These are phyloP conservation scores for Cornus kousa DNA, from an alignment of 148 eudicot genomes.

Conservation along the genomic window DNA sequence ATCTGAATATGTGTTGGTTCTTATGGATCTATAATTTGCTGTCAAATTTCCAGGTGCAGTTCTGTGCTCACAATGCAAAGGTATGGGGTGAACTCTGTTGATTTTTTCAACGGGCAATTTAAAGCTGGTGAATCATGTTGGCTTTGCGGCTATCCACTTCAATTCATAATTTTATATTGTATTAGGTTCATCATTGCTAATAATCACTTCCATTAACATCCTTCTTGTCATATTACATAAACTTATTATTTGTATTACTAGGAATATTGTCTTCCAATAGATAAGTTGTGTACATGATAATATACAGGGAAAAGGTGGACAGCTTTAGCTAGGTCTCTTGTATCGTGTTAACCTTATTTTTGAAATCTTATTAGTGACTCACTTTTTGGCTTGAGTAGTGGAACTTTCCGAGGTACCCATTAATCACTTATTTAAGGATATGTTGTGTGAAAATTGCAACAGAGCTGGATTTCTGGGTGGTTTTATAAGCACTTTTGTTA, in stretches of 20 bases:
- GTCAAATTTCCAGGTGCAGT: too few species aligned
- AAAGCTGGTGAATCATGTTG: constrained; percentile 57
- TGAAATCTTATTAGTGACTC: background rate
- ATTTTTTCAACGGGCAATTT: constrained; percentile 51
- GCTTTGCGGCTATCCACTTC: constrained; percentile 16
- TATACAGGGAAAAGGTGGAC: background rate
- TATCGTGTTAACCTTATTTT: too few species aligned
- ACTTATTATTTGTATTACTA: too few species aligned
- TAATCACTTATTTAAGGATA: constrained; percentile 23
- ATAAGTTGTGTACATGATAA: too few species aligned
- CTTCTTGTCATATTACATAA: too few species aligned
- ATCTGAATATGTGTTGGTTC: background rate
- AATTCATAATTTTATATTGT: too few species aligned
- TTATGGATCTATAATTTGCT: too few species aligned
- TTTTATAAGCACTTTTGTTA: constrained; percentile 34
- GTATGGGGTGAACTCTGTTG: too few species aligned
- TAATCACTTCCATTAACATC: background rate
- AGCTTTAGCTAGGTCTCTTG: background rate
- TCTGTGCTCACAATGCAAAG: too few species aligned
- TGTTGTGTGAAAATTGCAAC: constrained; percentile 47
- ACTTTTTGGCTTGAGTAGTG: background rate
- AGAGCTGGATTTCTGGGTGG: constrained; percentile 52
- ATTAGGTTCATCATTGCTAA: too few species aligned
- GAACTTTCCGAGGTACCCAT: background rate
- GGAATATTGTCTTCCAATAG: too few species aligned